A percentile compares a stretch with the other conserved stretches of the same genome.
Evolutionary conservation across 2,329 filamentous ascomycete species (phyloP).

Genomic region (Dendrostoma leiphaemia): DNA sequence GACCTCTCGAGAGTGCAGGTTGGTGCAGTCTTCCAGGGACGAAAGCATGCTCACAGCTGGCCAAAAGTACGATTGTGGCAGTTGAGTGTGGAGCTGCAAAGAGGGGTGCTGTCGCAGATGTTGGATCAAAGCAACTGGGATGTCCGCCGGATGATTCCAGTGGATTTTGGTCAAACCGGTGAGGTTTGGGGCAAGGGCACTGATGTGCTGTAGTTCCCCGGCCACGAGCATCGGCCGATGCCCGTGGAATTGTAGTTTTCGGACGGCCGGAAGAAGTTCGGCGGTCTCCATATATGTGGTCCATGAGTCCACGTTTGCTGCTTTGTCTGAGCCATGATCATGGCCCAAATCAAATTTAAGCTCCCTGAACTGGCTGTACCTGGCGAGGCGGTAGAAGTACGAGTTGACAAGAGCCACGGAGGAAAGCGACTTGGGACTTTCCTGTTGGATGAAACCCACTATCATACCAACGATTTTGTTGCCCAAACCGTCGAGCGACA

Average conservation of each 20-base stretch:
- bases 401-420: constrained; percentile 1
- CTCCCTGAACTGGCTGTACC: background rate
- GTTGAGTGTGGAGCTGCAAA: background rate
- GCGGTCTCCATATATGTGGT: background rate
- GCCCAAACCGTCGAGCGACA: background rate
- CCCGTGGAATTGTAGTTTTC: background rate
- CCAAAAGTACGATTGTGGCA: too few species aligned
- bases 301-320: background rate
- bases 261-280: background rate
- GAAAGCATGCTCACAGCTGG: background rate
- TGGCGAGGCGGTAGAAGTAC: background rate
- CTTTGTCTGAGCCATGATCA: too few species aligned
- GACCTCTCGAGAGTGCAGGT: background rate
- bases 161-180: background rate
- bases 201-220: background rate
- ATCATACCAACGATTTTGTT: background rate
- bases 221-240: too few species aligned
- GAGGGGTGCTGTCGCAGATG: background rate
- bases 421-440: background rate
- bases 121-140: too few species aligned
- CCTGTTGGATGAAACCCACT: background rate
- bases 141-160: too few species aligned
- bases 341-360: background rate
- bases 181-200: background rate
- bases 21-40: background rate